These are phyloP conservation scores for Lepidium africanum DNA, from an alignment of 345 rosid genomes.

Conservation along the genomic window DNA sequence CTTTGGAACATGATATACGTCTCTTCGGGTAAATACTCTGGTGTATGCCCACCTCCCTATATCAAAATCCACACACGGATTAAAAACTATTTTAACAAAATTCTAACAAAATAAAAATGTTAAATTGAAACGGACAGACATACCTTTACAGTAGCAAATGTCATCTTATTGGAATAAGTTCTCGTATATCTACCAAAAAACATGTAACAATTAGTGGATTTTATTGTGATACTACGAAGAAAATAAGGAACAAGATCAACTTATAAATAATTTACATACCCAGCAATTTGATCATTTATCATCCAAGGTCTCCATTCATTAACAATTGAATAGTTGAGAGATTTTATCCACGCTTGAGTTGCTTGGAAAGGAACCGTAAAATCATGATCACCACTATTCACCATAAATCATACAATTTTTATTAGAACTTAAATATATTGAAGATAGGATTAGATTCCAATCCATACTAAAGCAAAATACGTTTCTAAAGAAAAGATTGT, in stretches of 20 bases:
- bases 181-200: conserved; percentile 42
- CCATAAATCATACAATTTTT: background rate
- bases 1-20: conserved; percentile 14
- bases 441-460: too few relatives aligned
- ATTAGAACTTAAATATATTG: background rate
- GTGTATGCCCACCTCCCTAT: conserved; percentile 23
- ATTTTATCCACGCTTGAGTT: conserved; percentile 51
- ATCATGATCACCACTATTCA: conserved; percentile 52
- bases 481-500: background rate
- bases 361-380: conserved; percentile 33
- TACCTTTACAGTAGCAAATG: conserved; percentile 68
- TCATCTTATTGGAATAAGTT: conserved; percentile 29
- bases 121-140: background rate
- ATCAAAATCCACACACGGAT: background rate
- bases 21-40: conserved; percentile 3
- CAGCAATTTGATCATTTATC: conserved; percentile 38
- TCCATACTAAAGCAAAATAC: too few relatives aligned
- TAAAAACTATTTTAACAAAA: background rate
- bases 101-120: background rate
- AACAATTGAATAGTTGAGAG: conserved; percentile 36
- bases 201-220: too few relatives aligned
- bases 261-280: background rate
- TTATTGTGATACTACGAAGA: background rate
- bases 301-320: conserved; percentile 52
- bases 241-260: background rate